These are phyloP conservation scores for Apostasia ramifera DNA, from an alignment of 106 monocot genomes.

Conservation along the genomic window DNA sequence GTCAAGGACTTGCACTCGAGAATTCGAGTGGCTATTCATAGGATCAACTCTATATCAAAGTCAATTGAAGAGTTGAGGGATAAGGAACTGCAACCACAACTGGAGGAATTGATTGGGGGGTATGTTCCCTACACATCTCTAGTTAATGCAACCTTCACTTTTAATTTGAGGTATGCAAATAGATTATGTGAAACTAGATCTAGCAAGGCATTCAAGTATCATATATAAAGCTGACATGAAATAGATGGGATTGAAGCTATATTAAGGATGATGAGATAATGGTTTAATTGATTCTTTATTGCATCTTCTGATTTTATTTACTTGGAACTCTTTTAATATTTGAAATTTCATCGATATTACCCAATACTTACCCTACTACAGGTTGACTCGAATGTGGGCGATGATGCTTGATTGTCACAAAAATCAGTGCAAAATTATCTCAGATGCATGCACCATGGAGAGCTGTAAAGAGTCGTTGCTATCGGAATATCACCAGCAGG, in stretches of 20 bases:
- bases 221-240: too few relatives aligned
- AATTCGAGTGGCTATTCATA: slow-evolving; percentile 77
- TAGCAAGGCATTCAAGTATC: too few relatives aligned
- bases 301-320: too few relatives aligned
- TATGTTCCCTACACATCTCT: slow-evolving; percentile 19
- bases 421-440: slow-evolving; percentile 49
- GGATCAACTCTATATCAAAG: slow-evolving; percentile 88
- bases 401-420: slow-evolving; percentile 75
- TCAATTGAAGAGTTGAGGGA: slow-evolving; percentile 83
- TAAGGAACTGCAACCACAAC: slow-evolving; percentile 87
- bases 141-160: neutral
- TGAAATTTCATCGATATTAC: too few relatives aligned
- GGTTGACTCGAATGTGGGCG: slow-evolving; percentile 82
- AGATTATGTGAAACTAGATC: too few relatives aligned
- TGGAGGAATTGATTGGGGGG: slow-evolving; percentile 90
- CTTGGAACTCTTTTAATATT: too few relatives aligned
- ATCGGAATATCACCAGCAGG: slow-evolving; percentile 50
- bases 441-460: slow-evolving; percentile 25
- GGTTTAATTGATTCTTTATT: too few relatives aligned
- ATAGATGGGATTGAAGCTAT: too few relatives aligned
- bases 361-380: slow-evolving; percentile 14
- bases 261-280: too few relatives aligned
- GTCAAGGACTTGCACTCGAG: slow-evolving; percentile 93
- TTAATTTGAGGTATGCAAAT: neutral
- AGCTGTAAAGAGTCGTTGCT: slow-evolving; percentile 31